Evolutionary conservation across 371 early-diverging fungal genomes (phyloP).

Genomic region (Apophysomyces elegans): DNA sequence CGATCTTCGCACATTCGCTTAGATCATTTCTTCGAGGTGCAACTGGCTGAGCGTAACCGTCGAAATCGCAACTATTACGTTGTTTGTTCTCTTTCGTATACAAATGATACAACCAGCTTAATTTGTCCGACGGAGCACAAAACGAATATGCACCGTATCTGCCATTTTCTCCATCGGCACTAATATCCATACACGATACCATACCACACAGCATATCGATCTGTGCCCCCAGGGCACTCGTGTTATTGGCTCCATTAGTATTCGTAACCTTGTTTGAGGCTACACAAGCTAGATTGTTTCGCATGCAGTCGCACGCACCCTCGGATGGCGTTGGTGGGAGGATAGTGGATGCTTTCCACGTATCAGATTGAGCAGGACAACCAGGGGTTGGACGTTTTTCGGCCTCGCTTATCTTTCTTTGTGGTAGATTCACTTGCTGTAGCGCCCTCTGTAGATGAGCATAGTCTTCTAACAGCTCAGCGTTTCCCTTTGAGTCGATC

Average conservation of each 20-base stretch:
- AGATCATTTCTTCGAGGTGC: slow-evolving; percentile 42
- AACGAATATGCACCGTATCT: slow-evolving; percentile 60
- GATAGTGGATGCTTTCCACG: slow-evolving; percentile 62
- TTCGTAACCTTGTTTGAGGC: slow-evolving; percentile 50
- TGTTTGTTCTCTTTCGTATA: slow-evolving; percentile 26
- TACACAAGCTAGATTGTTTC: slow-evolving; percentile 63
- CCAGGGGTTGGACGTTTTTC: slow-evolving; percentile 31
- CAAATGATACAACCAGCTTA: slow-evolving; percentile 50
- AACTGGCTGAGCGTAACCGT: slow-evolving; percentile 41
- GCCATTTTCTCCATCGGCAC: slow-evolving; percentile 55
- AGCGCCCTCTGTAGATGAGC: slow-evolving; percentile 47
- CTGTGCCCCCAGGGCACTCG: slow-evolving; percentile 31
- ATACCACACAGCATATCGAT: slow-evolving; percentile 59
- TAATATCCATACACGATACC: slow-evolving; percentile 58
- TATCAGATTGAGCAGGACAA: slow-evolving; percentile 59
- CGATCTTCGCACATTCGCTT: slow-evolving; percentile 30
- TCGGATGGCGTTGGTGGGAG: slow-evolving; percentile 76
- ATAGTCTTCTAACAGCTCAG: slow-evolving; percentile 52
- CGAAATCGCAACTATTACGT: slow-evolving; percentile 37
- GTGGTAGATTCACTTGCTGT: slow-evolving; percentile 44
- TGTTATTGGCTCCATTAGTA: slow-evolving; percentile 25
- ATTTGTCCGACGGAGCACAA: slow-evolving; percentile 55
- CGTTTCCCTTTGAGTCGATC: slow-evolving; percentile 40
- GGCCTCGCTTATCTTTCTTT: slow-evolving; percentile 53
- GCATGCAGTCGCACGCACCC: slow-evolving; percentile 72